Conservation (phyloP, 306 rosid species). For the Mucuna pruriens region DNA sequence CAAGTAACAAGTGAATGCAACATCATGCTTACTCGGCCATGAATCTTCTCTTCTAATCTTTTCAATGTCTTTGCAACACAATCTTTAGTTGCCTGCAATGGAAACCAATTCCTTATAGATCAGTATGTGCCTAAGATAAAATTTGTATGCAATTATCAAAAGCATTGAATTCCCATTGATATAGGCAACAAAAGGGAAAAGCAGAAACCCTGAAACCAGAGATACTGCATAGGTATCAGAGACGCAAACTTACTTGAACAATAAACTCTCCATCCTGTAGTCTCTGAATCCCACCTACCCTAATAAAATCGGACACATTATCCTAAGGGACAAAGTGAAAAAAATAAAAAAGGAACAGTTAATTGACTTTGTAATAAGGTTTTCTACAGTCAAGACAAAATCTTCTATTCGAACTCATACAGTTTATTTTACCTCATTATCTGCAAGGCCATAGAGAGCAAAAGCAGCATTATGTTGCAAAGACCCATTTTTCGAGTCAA, state of each 20-base stretch:
- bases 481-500: slow-evolving; percentile 90
- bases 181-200: slow-evolving; percentile 8
- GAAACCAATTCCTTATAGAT: slow-evolving; percentile 17
- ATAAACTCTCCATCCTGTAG: slow-evolving; percentile 97
- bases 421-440: slow-evolving; percentile 68
- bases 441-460: slow-evolving; percentile 94
- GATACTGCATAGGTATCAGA: neutral
- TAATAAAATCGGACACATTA: slow-evolving; percentile 95
- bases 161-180: neutral
- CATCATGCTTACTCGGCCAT: slow-evolving; percentile 68
- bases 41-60: slow-evolving; percentile 90
- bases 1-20: neutral
- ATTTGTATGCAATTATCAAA: neutral
- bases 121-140: slow-evolving; percentile 13
- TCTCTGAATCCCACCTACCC: slow-evolving; percentile 96
- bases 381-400: neutral
- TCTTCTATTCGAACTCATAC: slow-evolving; percentile 9
- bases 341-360: neutral
- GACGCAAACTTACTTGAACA: slow-evolving; percentile 73
- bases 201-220: slow-evolving; percentile 13
- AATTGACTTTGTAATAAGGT: slow-evolving; percentile 28
- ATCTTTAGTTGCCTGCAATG: slow-evolving; percentile 81
- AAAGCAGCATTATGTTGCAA: slow-evolving; percentile 94
- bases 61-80: slow-evolving; percentile 88
- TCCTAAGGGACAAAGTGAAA: slow-evolving; percentile 64